Conservation (phyloP, 495 filamentous ascomycete species). For the Penicillium canescens region DNA sequence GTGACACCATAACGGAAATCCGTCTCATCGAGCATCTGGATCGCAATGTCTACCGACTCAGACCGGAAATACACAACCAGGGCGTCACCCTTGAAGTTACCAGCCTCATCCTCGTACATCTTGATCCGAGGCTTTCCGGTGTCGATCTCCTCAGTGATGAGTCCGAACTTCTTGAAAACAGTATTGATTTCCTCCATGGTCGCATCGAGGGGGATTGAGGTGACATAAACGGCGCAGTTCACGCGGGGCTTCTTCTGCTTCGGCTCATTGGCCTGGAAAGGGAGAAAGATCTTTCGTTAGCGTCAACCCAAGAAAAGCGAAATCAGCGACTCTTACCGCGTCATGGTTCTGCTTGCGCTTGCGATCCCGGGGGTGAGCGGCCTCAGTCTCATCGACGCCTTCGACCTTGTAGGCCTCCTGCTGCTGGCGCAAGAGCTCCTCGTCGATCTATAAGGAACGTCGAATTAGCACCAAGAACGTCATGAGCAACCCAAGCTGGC, state of each 20-base stretch:
- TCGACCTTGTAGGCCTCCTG: conserved; percentile 70
- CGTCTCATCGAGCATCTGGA: conserved; percentile 88
- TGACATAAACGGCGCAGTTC: conserved; percentile 91
- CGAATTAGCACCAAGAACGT: conserved; percentile 6
- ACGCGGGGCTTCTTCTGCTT: conserved; percentile 65
- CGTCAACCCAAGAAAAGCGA: background rate
- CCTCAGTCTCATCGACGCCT: conserved; percentile 65
- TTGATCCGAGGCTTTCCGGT: conserved; percentile 83
- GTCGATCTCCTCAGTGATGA: conserved; percentile 94
- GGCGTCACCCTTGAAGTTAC: conserved; percentile 89
- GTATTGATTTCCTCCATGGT: conserved; percentile 77
- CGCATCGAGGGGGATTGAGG: conserved; percentile 76
- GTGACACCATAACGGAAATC: conserved; percentile 68
- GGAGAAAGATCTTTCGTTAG: background rate
- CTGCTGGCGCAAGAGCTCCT: conserved; percentile 76
- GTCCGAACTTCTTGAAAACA: conserved; percentile 81
- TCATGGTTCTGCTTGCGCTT: conserved; percentile 62
- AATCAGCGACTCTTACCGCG: conserved; percentile 50
- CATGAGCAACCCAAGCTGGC: conserved; percentile 4
- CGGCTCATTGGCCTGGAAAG: conserved; percentile 38
- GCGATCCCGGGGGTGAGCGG: conserved; percentile 58
- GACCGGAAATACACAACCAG: conserved; percentile 92
- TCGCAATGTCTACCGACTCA: conserved; percentile 84
- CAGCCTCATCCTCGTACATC: conserved; percentile 81
- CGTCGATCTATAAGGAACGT: conserved; percentile 59